These are phyloP conservation scores for Tolypocladium tundrense DNA, from an alignment of 2,329 filamentous ascomycete genomes.

Conservation along the genomic window DNA sequence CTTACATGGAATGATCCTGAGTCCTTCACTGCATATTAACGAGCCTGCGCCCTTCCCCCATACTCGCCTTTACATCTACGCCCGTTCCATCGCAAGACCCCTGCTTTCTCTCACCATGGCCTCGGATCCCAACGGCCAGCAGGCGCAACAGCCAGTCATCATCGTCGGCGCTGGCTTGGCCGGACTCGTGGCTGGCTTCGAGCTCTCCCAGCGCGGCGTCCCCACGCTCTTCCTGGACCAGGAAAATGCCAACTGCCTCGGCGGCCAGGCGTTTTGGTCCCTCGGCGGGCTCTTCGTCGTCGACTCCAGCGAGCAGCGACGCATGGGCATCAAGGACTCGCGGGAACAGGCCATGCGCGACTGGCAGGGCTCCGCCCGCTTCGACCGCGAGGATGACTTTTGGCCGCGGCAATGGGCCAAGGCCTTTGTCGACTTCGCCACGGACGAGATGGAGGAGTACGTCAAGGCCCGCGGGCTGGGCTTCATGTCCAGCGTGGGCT, in stretches of 20 bases:
- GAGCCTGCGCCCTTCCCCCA: neutral
- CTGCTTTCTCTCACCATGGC: neutral
- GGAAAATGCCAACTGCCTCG: slow-evolving; percentile 44
- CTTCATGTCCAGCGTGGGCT: slow-evolving; percentile 45
- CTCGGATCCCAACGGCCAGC: neutral
- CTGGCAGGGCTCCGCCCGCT: slow-evolving; percentile 47
- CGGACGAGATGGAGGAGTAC: slow-evolving; percentile 48
- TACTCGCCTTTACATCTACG: neutral
- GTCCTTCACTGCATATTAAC: neutral
- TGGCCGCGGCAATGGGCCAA: slow-evolving; percentile 54
- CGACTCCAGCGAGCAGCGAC: slow-evolving; percentile 44
- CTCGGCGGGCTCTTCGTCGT: slow-evolving; percentile 52
- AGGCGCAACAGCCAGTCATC: slow-evolving; percentile 30
- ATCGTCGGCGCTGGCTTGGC: slow-evolving; percentile 48
- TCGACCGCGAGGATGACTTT: slow-evolving; percentile 43
- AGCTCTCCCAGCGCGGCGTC: slow-evolving; percentile 40
- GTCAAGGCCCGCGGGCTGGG: slow-evolving; percentile 41
- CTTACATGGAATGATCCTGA: neutral
- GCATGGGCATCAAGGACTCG: slow-evolving; percentile 47
- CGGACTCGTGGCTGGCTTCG: slow-evolving; percentile 49
- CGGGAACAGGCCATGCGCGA: slow-evolving; percentile 47
- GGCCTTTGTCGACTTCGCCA: slow-evolving; percentile 52
- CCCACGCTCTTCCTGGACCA: slow-evolving; percentile 45
- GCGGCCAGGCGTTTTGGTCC: slow-evolving; percentile 56
- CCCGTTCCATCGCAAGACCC: neutral